Evolutionary conservation across 345 rosid genomes (phyloP).

Genomic region (Salix viminalis): DNA sequence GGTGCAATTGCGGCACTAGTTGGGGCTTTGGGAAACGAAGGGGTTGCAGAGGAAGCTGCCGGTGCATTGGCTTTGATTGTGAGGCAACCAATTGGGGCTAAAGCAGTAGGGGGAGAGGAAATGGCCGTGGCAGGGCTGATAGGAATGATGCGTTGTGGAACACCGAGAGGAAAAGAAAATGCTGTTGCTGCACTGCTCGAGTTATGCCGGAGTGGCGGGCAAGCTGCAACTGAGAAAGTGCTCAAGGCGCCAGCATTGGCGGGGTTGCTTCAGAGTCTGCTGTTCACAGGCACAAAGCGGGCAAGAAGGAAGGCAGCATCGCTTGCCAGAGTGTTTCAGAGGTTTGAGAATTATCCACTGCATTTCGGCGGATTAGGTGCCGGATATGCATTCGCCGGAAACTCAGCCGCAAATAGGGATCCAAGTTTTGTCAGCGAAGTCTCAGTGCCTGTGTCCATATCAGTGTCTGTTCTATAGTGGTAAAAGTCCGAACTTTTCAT

Average conservation of each 20-base stretch:
- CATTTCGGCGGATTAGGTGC: slow-evolving; percentile 53
- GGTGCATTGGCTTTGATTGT: slow-evolving; percentile 85
- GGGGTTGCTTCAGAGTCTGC: slow-evolving; percentile 65
- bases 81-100: slow-evolving; percentile 71
- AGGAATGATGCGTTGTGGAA: slow-evolving; percentile 86
- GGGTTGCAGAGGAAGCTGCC: slow-evolving; percentile 87
- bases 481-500: slow-evolving; percentile 2
- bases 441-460: slow-evolving; percentile 59
- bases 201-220: slow-evolving; percentile 76
- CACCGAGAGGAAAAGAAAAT: slow-evolving; percentile 88
- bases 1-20: slow-evolving; percentile 74
- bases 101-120: slow-evolving; percentile 73
- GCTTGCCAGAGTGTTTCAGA: slow-evolving; percentile 83
- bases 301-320: slow-evolving; percentile 95
- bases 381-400: slow-evolving; percentile 60
- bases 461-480: slow-evolving; percentile 62
- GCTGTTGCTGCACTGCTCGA: slow-evolving; percentile 94
- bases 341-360: slow-evolving; percentile 54
- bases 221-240: slow-evolving; percentile 63
- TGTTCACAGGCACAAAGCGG: slow-evolving; percentile 88
- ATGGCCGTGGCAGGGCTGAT: slow-evolving; percentile 59
- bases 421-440: slow-evolving; percentile 56
- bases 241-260: slow-evolving; percentile 72
- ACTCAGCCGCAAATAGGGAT: slow-evolving; percentile 42
- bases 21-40: slow-evolving; percentile 62